Evolutionary conservation across 768 basidiomycete species (phyloP).

Genomic region (Cystobasidium ongulense): DNA sequence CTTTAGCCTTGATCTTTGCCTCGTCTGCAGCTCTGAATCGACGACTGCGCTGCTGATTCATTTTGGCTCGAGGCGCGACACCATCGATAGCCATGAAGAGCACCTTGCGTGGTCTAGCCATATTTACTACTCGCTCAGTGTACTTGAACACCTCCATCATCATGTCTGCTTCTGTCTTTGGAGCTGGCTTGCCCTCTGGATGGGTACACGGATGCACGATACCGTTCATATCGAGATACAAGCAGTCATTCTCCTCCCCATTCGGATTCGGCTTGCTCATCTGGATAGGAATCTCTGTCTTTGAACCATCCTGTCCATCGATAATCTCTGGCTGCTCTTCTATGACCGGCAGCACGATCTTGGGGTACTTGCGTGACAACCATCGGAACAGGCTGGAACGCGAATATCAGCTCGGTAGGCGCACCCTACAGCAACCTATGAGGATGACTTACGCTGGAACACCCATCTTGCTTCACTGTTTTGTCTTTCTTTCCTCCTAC

Average conservation of each 20-base stretch:
- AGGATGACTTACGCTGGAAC: conserved; percentile 25
- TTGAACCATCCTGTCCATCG: conserved; percentile 53
- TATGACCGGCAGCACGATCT: conserved; percentile 52
- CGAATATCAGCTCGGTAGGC: not conserved
- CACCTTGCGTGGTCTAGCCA: conserved; percentile 87
- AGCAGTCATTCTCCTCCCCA: conserved; percentile 84
- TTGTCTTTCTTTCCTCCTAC: not conserved
- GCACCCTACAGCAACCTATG: not conserved
- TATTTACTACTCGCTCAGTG: conserved; percentile 93
- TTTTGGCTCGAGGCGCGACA: conserved; percentile 95
- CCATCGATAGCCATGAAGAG: conserved; percentile 99
- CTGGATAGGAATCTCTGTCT: conserved; percentile 55
- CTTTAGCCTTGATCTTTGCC: conserved; percentile 85
- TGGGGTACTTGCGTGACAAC: conserved; percentile 29
- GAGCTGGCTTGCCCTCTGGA: conserved; percentile 93
- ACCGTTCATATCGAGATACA: conserved; percentile 99
- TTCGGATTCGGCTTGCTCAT: conserved; percentile 83
- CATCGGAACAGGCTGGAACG: conserved; percentile 30
- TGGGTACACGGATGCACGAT: conserved; percentile 99
- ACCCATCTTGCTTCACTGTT: conserved; percentile 8
- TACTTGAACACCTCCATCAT: conserved; percentile 96
- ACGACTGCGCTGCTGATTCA: conserved; percentile 98
- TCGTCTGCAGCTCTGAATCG: conserved; percentile 93
- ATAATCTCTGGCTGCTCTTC: conserved; percentile 71
- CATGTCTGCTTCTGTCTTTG: conserved; percentile 98